A percentile compares a stretch with the other conserved stretches of the same genome.
These are phyloP conservation scores for Poa pratensis DNA, from an alignment of 176 grass and related monocot species.

Conservation along the genomic window DNA sequence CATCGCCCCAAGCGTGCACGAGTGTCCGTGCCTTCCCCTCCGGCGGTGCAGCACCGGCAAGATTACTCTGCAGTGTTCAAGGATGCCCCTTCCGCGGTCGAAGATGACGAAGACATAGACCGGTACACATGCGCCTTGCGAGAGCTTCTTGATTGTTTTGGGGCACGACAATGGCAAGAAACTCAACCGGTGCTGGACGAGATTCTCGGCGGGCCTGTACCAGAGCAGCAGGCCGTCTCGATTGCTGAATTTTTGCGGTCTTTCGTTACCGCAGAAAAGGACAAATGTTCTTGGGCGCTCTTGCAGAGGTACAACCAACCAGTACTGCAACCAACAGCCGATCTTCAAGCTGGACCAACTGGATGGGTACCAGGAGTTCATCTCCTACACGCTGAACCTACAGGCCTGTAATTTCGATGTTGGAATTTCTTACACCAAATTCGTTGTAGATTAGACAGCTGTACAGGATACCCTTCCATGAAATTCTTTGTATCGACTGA, in stretches of 20 bases:
- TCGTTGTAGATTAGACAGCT: neutral
- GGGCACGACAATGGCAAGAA: neutral
- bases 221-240: neutral
- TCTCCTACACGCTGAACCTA: neutral
- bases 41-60: neutral
- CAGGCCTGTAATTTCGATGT: neutral
- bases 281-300: neutral
- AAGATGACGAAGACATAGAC: neutral
- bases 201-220: neutral
- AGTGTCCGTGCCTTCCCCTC: neutral
- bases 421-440: neutral
- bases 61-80: neutral
- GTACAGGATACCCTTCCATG: neutral
- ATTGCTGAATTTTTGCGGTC: too few relatives aligned
- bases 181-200: neutral
- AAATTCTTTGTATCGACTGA: neutral
- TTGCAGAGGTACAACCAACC: neutral
- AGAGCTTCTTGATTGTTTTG: neutral
- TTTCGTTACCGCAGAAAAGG: neutral
- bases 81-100: neutral
- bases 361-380: neutral
- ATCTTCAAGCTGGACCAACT: conserved; percentile 12
- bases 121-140: neutral
- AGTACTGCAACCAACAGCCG: neutral
- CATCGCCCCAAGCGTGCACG: neutral